phyloP scores from a whole-genome alignment of 352 stramenopile species.

The Thalassiosira hispida region DNA sequence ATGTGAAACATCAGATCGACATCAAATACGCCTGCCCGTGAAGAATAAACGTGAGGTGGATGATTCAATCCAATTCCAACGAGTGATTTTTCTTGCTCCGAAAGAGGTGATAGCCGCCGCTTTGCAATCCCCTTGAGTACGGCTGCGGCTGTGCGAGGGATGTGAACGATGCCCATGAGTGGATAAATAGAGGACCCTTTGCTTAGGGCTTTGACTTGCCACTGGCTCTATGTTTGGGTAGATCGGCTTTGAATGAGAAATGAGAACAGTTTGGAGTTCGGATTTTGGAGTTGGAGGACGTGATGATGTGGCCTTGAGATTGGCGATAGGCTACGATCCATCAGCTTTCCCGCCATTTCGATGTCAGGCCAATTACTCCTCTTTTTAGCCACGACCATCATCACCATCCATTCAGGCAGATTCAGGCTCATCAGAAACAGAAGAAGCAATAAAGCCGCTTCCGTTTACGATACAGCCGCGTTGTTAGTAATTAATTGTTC shows the following conservation, averaged over 20 bases:
- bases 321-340: too few relatives aligned
- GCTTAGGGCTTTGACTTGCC: too few relatives aligned
- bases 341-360: neutral
- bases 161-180: conserved; percentile 68
- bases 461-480: too few relatives aligned
- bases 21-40: conserved; percentile 67
- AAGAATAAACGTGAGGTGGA: conserved; percentile 53
- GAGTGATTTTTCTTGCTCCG: conserved; percentile 32
- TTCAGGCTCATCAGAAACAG: too few relatives aligned
- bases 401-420: too few relatives aligned
- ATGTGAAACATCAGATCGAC: conserved; percentile 71
- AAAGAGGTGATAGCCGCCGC: conserved; percentile 26
- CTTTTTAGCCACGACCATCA: neutral
- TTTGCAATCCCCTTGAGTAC: conserved; percentile 53
- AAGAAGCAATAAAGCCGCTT: too few relatives aligned
- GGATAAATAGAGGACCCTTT: neutral
- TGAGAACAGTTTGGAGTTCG: too few relatives aligned
- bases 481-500: too few relatives aligned
- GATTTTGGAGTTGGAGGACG: too few relatives aligned
- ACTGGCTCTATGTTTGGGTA: too few relatives aligned
- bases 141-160: conserved; percentile 56
- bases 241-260: too few relatives aligned
- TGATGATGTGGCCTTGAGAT: too few relatives aligned
- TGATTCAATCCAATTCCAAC: conserved; percentile 43
- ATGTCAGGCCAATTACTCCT: neutral